Base-by-base conservation (phyloP, 2,329 filamentous ascomycete genomes). In the Trichoderma aggressivum region DNA sequence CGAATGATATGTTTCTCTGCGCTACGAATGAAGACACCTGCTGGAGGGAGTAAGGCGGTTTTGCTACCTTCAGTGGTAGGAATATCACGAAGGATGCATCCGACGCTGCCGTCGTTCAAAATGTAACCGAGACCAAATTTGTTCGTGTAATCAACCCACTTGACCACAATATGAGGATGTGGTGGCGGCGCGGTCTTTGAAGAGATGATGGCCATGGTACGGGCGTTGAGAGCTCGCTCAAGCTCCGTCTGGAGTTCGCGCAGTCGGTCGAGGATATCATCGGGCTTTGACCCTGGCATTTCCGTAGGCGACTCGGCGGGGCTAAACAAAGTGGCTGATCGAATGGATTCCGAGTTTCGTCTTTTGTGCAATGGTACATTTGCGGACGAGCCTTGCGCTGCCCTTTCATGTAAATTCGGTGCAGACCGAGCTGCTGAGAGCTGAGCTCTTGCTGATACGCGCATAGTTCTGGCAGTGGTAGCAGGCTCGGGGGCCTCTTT, bases 71-170 rank as follows among this genome's bases (percentile, higher is more conserved):
- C 83, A 1, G 83, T 83, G 1, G 85, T 85, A 14, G 86, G 85
- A 67, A 89, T 86, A 71, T 86, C 87, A 28, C 86, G 84, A 64
- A 90, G 82, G 62, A 91, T 88, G 74, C 91, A 94, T 18, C 92
- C 93, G 24, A 94, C 90, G 73, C 90, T 94, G 34, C 93, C 92
- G 74, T 95, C 92, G 73, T 93, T 93, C 68, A 96, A 84, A 71
- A 95, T 93, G 77, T 95, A 96, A 43, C 93, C 93, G 18, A 96
- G 86, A 14, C 93, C 93, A 79, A 94, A 94, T 79, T 94, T 94
- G 80, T 94, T 93, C 72, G 92, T 94, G 80, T 96, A 96, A 79
- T 96, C 93, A 7, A 96, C 93, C 93, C 93, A 96, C 78, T 94
- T 94, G 12, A 91, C 88, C 14, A 91, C 89, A 58, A 91, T 87